These are phyloP conservation scores for Aspergillus melleus DNA, from an alignment of 2,329 filamentous ascomycete species.

Conservation along the genomic window DNA sequence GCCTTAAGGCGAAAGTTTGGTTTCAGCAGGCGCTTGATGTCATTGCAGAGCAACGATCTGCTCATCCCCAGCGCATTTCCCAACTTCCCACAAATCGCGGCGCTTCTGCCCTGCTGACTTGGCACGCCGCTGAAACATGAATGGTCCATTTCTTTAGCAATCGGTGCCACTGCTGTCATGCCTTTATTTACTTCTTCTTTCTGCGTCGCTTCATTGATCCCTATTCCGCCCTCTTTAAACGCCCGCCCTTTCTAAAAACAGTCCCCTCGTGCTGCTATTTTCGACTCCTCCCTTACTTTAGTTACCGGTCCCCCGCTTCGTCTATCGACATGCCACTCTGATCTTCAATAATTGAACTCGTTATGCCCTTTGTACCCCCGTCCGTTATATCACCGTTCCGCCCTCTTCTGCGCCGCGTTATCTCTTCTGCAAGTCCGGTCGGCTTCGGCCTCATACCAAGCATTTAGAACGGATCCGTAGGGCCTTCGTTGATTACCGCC, in stretches of 20 bases:
- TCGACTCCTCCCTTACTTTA: neutral
- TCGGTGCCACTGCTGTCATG: conserved; percentile 33
- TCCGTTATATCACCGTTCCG: neutral
- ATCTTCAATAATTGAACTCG: neutral
- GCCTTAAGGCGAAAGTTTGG: conserved; percentile 10
- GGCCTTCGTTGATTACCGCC: conserved; percentile 8
- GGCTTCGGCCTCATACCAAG: neutral
- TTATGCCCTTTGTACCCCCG: neutral
- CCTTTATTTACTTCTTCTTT: conserved; percentile 20
- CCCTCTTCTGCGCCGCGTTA: neutral
- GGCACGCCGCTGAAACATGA: conserved; percentile 15
- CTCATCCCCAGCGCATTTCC: conserved; percentile 26
- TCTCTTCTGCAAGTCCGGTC: neutral
- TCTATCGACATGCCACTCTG: too few species aligned
- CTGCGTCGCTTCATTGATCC: conserved; percentile 6
- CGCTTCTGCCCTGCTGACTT: conserved; percentile 15
- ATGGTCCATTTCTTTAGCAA: conserved; percentile 14
- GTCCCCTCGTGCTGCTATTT: neutral
- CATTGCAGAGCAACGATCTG: conserved; percentile 22
- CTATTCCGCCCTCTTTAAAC: conserved; percentile 4
- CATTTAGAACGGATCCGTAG: neutral
- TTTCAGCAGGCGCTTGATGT: conserved; percentile 42
- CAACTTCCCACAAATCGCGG: conserved; percentile 29
- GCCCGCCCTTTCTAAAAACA: conserved; percentile 1
- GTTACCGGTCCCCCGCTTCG: neutral